Evolutionary conservation across 2,329 filamentous ascomycete genomes (phyloP), one percentile per base, ranked within the genome.

Genomic region (Pestalotiopsis sp.): DNA sequence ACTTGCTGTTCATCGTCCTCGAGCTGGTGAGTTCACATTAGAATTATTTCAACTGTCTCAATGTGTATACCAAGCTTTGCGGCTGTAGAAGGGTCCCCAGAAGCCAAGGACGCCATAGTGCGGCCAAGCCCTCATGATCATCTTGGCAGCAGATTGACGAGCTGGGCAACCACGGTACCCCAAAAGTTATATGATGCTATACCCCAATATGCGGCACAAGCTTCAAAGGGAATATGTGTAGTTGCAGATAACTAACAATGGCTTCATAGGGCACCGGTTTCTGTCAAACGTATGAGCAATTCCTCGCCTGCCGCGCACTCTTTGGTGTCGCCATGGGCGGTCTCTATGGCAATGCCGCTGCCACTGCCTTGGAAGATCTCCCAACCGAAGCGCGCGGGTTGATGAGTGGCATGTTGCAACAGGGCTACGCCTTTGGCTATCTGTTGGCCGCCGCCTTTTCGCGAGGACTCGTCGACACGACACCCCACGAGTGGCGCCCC

Each of bases 281-380:
- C 77, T 87, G 87, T 71, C 78, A 84, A 0, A 94, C 90, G 0
- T 93, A 93, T 74, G 75, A 83, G 63, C 88, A 93, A 72, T 95
- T 95, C 76, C 83, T 96, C 25, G 92, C 90, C 12, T 92, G 93
- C 12, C 86, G 93, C 56, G 89, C 90, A 57, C 82, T 95, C 3
- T 95, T 95, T 75, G 93, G 93, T 60, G 80, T 95, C 58, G 92
- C 93, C 73, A 95, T 95, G 93, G 93, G 93, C 52, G 93, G 93
- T 72, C 73, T 95, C 1, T 90, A 94, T 79, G 93, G 93, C 68
- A 94, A 94, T 74, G 92, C 91, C 1, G 91, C 92, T 11, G 92
- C 92, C 4, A 95, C 93, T 74, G 92, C 92, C 0, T 85, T 95
- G 11, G 93, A 95, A 76, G 92, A 93, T 75, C 88, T 90, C 69